Base-by-base conservation (phyloP, 2,329 filamentous ascomycete genomes). In the Fusarium sp. region DNA sequence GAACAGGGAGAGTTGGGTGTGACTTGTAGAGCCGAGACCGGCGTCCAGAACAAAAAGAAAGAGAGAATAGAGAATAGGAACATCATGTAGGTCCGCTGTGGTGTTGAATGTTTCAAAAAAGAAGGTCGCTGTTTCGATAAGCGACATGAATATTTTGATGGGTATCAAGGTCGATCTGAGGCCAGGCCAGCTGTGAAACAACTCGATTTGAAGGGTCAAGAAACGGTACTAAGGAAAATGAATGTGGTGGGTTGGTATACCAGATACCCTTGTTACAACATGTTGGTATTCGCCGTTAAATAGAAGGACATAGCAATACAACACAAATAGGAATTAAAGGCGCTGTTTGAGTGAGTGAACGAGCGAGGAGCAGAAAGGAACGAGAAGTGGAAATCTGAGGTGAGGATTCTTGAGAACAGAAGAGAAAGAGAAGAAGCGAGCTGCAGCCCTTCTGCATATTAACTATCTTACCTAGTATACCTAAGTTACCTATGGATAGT, bases 1-100 rank as follows among this genome's bases (percentile, higher is more conserved):
- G 86, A 78, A 73, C 87, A 89, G 12, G 87, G 87, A 48, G 87
- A 89, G 69, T 86, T 84, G 37, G 87, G 85, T 18, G 87, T 83
- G 55, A 88, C 86, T 75, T 86, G 85, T 23, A 89, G 79, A 10
- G 83, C 81, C 4, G 73, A 87, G 3, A 73, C 75, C 15, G 81
- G 56, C 27, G 33, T 7, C 18, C 48, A 65, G 46, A 73, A 52
- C 35, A 70, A 18, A 27, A 70, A 12, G 15, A 61, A 45, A 29
- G 72, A 18, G 19, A 65, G 4, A 8, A 68, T 9, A 46, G 57
- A 48, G 52, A 70, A 39, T 45, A 61, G 23, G 45, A 37, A 29
- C 70, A 74, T 72, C 4, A n/a, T 51, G 27, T 23, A 18, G 23
- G 45, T 44, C 41, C 35, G 44, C 10, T 46, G 56, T 31, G 29